Conservation (phyloP, 768 basidiomycete genomes). For the Coprinellus aureogranulatus region DNA sequence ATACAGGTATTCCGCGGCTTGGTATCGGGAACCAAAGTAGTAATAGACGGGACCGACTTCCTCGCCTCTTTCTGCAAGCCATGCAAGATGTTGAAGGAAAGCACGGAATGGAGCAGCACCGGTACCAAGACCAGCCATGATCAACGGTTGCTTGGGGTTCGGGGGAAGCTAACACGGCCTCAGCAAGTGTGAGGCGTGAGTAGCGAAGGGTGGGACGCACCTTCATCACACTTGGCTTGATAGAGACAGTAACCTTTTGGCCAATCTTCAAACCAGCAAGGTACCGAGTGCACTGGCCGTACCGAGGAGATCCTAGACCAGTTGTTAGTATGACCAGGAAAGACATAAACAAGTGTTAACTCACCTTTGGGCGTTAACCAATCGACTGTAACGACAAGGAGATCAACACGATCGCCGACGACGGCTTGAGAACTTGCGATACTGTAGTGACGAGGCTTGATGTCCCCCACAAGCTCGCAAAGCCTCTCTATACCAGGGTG, state of each 20-base stretch:
- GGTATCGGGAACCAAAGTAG: constrained; percentile 97
- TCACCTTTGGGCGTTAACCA: constrained; percentile 85
- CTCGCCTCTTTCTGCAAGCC: constrained; percentile 70
- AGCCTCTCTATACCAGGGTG: constrained; percentile 79
- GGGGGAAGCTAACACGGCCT: constrained; percentile 65
- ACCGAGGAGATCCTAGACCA: constrained; percentile 63
- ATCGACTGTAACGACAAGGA: constrained; percentile 94
- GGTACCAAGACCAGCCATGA: constrained; percentile 98
- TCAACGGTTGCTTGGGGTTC: constrained; percentile 81
- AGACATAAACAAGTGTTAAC: constrained; percentile 18
- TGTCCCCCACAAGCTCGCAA: constrained; percentile 89
- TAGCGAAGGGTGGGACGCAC: constrained; percentile 36
- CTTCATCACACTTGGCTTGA: constrained; percentile 99
- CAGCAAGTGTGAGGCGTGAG: constrained; percentile 10
- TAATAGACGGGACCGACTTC: constrained; percentile 92
- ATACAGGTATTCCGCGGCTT: constrained; percentile 94
- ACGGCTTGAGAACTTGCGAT: constrained; percentile 95
- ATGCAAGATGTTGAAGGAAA: constrained; percentile 93
- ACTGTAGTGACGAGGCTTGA: constrained; percentile 96
- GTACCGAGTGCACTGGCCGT: constrained; percentile 96
- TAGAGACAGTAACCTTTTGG: constrained; percentile 93
- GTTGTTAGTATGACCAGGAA: constrained; percentile 7
- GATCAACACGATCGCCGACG: constrained; percentile 91
- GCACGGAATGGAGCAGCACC: constrained; percentile 99
- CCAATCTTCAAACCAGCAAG: constrained; percentile 80